Conservation (phyloP, 768 basidiomycete genomes). For the Tylopilus sp. region DNA sequence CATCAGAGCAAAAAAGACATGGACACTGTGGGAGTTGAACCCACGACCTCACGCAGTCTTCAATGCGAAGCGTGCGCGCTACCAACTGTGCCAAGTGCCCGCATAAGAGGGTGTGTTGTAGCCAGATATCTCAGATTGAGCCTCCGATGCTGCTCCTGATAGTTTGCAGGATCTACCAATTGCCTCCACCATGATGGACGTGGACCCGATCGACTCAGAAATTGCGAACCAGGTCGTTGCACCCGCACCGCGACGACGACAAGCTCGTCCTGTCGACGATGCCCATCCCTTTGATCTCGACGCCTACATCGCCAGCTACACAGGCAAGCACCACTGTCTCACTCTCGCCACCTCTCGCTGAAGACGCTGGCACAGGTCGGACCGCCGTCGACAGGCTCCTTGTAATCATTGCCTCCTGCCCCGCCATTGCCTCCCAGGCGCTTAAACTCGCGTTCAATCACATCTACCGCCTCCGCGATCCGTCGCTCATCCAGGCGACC, state of each 20-base stretch:
- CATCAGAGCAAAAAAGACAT: conserved; percentile 1
- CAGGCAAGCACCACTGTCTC: conserved; percentile 41
- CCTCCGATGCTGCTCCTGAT: conserved; percentile 3
- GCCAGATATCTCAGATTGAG: rapidly evolving
- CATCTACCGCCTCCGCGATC: conserved; percentile 68
- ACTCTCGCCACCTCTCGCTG: not conserved
- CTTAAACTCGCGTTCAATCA: conserved; percentile 62
- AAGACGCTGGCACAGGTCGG: conserved; percentile 49
- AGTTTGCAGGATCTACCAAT: not conserved
- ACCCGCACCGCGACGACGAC: conserved; percentile 16
- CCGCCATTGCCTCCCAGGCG: conserved; percentile 69
- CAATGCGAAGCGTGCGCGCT: conserved; percentile 58
- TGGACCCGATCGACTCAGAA: conserved; percentile 28
- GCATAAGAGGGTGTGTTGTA: rapidly evolving
- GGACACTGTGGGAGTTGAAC: conserved; percentile 47
- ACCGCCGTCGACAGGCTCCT: conserved; percentile 72
- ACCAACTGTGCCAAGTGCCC: conserved; percentile 41
- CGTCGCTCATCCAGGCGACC: conserved; percentile 50
- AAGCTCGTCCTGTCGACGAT: conserved; percentile 59
- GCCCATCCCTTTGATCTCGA: conserved; percentile 88
- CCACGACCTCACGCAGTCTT: conserved; percentile 51
- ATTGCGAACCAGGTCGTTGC: conserved; percentile 12
- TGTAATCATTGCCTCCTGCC: conserved; percentile 61
- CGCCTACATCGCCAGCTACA: conserved; percentile 69
- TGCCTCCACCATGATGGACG: conserved; percentile 24